These are phyloP conservation scores for Colletotrichum brevisporum DNA, from an alignment of 2,329 filamentous ascomycete species.

Conservation along the genomic window DNA sequence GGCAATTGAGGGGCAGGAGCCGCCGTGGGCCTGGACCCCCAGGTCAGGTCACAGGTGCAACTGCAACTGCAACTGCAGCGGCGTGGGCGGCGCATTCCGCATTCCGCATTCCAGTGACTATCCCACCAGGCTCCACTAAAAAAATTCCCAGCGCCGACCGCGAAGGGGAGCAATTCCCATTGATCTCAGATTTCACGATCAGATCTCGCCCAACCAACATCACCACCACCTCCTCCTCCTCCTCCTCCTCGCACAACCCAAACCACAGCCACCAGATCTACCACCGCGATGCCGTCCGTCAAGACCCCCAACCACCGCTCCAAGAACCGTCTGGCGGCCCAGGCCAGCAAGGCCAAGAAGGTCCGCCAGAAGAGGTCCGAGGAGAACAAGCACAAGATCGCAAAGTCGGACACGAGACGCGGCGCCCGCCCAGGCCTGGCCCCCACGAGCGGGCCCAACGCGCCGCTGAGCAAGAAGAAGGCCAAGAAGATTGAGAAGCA, in stretches of 20 bases:
- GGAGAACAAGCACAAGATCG: constrained; percentile 54
- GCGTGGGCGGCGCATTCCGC: too few relatives aligned
- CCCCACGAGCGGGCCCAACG: constrained; percentile 68
- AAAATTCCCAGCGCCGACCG: constrained; percentile 27
- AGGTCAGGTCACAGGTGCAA: not conserved
- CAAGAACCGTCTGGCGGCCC: constrained; percentile 65
- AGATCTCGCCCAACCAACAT: not conserved
- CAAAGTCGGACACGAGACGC: constrained; percentile 59
- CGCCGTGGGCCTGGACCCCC: constrained; percentile 16
- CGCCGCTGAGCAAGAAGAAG: constrained; percentile 68
- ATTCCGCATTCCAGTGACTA: not conserved
- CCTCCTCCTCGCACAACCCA: too few relatives aligned
- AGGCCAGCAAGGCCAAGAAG: constrained; percentile 61
- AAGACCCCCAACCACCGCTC: constrained; percentile 72
- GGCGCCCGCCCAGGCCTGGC: constrained; percentile 68
- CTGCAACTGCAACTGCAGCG: not conserved
- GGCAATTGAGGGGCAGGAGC: constrained; percentile 17
- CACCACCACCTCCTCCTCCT: constrained; percentile 36
- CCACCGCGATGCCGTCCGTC: constrained; percentile 64
- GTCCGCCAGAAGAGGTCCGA: constrained; percentile 58
- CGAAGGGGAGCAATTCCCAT: not conserved
- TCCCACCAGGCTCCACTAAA: constrained; percentile 34
- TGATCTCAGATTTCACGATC: constrained; percentile 2
- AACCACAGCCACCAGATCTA: constrained; percentile 21
- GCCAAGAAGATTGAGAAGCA: constrained; percentile 69